These are phyloP conservation scores for Populus euphratica DNA, from an alignment of 345 rosid species.

Conservation along the genomic window DNA sequence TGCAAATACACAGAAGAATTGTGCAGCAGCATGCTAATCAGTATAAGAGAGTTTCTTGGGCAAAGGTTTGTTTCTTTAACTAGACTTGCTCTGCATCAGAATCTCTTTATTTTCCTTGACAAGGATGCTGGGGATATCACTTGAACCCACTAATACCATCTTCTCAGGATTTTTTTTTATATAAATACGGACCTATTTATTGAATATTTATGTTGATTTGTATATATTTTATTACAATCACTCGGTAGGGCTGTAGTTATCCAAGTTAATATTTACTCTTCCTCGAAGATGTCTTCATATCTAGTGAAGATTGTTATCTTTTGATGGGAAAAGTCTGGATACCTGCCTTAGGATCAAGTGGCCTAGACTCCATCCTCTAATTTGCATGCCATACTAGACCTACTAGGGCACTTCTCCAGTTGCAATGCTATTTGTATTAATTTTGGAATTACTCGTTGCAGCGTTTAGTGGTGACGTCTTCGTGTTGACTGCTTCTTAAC, in stretches of 20 bases:
- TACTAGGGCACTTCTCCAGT: background rate
- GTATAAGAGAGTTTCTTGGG: slow-evolving; percentile 96
- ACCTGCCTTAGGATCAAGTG: background rate
- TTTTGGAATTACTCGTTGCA: background rate
- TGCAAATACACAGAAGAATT: slow-evolving; percentile 89
- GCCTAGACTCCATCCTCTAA: background rate
- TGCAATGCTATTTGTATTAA: background rate
- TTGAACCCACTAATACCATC: background rate
- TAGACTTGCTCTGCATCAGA: background rate
- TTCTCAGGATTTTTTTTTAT: background rate
- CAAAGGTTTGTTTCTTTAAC: slow-evolving; percentile 53
- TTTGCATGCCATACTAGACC: background rate
- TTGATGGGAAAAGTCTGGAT: background rate
- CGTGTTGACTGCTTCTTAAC: background rate
- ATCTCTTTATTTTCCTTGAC: background rate
- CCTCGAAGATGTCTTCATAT: background rate
- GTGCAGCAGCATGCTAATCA: slow-evolving; percentile 98
- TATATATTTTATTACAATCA: background rate
- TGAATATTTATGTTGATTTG: background rate
- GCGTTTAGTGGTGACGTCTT: background rate
- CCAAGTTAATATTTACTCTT: background rate
- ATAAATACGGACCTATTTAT: background rate
- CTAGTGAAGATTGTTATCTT: background rate
- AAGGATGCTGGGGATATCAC: background rate
- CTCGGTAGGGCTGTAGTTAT: background rate